Base-by-base conservation (phyloP, 345 rosid species). In the Balakata baccata region DNA sequence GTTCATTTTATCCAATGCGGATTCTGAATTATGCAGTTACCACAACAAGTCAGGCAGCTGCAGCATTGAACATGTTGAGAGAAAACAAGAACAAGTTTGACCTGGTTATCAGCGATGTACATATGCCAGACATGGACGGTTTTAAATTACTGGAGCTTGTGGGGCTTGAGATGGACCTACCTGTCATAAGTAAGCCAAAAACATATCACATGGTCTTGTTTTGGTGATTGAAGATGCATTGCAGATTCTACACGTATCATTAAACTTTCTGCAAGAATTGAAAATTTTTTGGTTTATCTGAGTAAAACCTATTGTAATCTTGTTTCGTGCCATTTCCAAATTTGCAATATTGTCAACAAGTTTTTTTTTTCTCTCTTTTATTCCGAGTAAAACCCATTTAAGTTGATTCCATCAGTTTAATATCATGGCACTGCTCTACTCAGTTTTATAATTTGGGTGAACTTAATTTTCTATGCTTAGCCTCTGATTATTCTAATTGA, bases 121-220 rank as follows among this genome's bases (percentile, higher is more conserved):
- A 90, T 74, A 90, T 88, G 95, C 93, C 95, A 11, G 90, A 88
- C 87, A 87, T 90, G 92, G 93, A 90, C 75, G 95, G 97, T 77
- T 92, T 90, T 79, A 86, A 87, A 82, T 81, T 92, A 22, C 92
- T 92, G 63, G 93, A 92, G 81, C 92, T 81, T 14, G 92, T 91
- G 69, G 92, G 93, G 72, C 97, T 90, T 74, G 93, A 88, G 81
- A 88, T 88, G 93, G 90, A 89, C 85, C 83, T 92, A 72, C 95
- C 95, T 43, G 93, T 88, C 77, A 90, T 92, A 75, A 86, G 97
- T 92, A 81, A 81, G 87, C 58, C 69, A 60, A 61, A 39, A 68
- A 58, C 74, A 51, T 37, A 62, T 11, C 60, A 64, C 71, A 14
- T 66, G 68, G 23, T 23, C 49, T 51, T 57, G 50, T 8, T 34